phyloP scores from a whole-genome alignment of 78 protist genomes.

The Tieghemostelium lacteum region DNA sequence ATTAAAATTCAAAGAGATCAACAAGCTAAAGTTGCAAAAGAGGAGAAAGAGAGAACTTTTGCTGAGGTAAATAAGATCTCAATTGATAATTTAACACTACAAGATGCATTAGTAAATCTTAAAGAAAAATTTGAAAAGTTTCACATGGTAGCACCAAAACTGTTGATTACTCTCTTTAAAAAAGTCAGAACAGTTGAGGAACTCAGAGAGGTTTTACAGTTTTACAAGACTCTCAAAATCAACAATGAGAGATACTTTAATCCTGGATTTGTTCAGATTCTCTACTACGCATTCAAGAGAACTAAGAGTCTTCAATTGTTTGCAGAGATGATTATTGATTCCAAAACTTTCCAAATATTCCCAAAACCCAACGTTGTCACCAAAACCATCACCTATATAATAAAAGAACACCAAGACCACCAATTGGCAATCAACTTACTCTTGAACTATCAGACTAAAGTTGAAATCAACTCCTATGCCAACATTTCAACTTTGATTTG shows the following conservation, averaged over 20 bases:
- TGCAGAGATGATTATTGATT: slow-evolving; percentile 34
- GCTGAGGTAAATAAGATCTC: slow-evolving; percentile 29
- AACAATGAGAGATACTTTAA: slow-evolving; percentile 5
- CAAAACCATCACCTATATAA: slow-evolving; percentile 18
- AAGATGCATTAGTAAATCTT: slow-evolving; percentile 26
- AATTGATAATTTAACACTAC: slow-evolving; percentile 15
- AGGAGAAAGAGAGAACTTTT: slow-evolving; percentile 35
- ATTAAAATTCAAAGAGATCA: slow-evolving; percentile 43
- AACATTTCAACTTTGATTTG: not conserved
- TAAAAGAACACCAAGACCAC: not conserved
- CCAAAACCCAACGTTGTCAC: slow-evolving; percentile 1
- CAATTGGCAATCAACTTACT: not conserved
- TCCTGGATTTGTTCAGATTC: not conserved
- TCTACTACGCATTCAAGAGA: slow-evolving; percentile 37
- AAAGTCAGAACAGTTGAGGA: slow-evolving; percentile 25
- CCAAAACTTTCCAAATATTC: slow-evolving; percentile 60
- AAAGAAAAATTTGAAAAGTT: slow-evolving; percentile 32
- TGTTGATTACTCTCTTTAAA: slow-evolving; percentile 29
- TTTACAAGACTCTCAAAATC: slow-evolving; percentile 35
- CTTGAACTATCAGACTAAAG: not conserved
- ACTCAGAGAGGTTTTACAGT: slow-evolving; percentile 1
- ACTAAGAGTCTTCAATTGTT: not conserved
- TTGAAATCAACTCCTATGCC: not conserved
- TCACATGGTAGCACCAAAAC: not conserved
- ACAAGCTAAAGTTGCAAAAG: not conserved